Percentiles rank a stretch among this genome's conserved stretches.
Conservation (phyloP, 2,329 filamentous ascomycete species). For the Penicillium freii region DNA sequence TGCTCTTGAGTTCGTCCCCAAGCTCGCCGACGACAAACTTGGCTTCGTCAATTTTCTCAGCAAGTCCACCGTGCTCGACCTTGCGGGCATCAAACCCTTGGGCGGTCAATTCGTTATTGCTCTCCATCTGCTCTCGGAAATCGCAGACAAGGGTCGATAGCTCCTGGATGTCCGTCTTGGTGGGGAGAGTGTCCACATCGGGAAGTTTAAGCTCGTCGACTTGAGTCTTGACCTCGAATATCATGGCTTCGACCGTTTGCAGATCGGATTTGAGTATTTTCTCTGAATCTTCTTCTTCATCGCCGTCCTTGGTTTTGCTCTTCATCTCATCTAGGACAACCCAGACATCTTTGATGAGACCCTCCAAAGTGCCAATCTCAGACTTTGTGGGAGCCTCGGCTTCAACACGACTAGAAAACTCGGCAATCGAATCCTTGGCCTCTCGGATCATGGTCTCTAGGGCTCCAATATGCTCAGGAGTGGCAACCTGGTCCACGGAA, state of each 20-base stretch:
- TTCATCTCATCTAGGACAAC: slow-evolving; percentile 70
- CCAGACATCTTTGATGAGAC: slow-evolving; percentile 75
- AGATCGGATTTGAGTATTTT: slow-evolving; percentile 78
- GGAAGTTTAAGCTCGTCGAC: slow-evolving; percentile 71
- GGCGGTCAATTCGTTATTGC: slow-evolving; percentile 69
- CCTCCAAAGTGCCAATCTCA: slow-evolving; percentile 73
- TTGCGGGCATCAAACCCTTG: slow-evolving; percentile 82
- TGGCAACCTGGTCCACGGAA: slow-evolving; percentile 66
- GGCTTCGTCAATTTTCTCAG: slow-evolving; percentile 75
- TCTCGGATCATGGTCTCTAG: slow-evolving; percentile 70
- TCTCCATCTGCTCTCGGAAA: slow-evolving; percentile 61
- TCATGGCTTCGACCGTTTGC: slow-evolving; percentile 74
- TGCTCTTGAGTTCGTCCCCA: slow-evolving; percentile 71
- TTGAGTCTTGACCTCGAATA: slow-evolving; percentile 78
- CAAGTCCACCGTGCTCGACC: slow-evolving; percentile 74
- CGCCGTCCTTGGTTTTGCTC: slow-evolving; percentile 38
- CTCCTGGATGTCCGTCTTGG: slow-evolving; percentile 71
- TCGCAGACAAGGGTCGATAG: slow-evolving; percentile 71
- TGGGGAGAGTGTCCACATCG: slow-evolving; percentile 68
- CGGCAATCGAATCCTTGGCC: slow-evolving; percentile 69
- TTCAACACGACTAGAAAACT: slow-evolving; percentile 66
- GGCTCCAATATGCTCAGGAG: slow-evolving; percentile 58
- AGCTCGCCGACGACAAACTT: slow-evolving; percentile 75
- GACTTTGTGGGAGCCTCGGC: slow-evolving; percentile 69
- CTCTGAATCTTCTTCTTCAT: slow-evolving; percentile 51